A percentile compares a stretch with the other conserved stretches of the same genome.
Evolutionary conservation across 768 basidiomycete species (phyloP).

Genomic region (Strobilomyces confusus): DNA sequence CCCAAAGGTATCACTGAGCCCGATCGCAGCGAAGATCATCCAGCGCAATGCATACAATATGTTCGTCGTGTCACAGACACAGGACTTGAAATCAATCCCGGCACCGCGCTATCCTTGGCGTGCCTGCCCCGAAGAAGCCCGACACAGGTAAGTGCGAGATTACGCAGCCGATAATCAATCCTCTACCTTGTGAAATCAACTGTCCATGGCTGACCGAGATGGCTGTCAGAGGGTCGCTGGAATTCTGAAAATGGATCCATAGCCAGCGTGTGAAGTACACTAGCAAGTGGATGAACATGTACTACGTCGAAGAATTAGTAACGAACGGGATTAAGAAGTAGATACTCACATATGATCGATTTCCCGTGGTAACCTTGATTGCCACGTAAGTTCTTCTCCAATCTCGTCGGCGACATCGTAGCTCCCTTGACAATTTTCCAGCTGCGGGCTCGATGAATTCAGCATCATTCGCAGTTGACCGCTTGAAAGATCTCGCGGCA

Average conservation of each 20-base stretch:
- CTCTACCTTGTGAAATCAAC: slow-evolving; percentile 79
- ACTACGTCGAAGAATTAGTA: slow-evolving; percentile 37
- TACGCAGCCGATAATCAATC: slow-evolving; percentile 68
- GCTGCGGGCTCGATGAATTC: neutral
- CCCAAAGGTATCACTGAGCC: slow-evolving; percentile 81
- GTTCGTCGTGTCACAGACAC: slow-evolving; percentile 22
- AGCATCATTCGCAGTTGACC: neutral
- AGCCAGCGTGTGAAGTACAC: slow-evolving; percentile 88
- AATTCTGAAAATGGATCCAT: slow-evolving; percentile 51
- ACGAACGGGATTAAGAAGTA: neutral
- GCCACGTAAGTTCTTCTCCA: slow-evolving; percentile 21
- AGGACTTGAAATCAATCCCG: slow-evolving; percentile 2
- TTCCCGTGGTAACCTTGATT: slow-evolving; percentile 57
- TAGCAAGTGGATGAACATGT: slow-evolving; percentile 66
- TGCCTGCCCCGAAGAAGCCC: slow-evolving; percentile 41
- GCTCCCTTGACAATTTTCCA: neutral
- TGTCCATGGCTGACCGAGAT: slow-evolving; percentile 58
- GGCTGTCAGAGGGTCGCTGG: slow-evolving; percentile 33
- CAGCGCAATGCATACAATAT: slow-evolving; percentile 57
- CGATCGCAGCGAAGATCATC: slow-evolving; percentile 73
- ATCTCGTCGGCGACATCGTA: neutral
- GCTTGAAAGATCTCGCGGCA: neutral
- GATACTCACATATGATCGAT: slow-evolving; percentile 60
- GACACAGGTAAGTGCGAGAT: slow-evolving; percentile 68
- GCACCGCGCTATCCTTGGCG: slow-evolving; percentile 10